These are phyloP conservation scores for Circinella umbellata DNA, from an alignment of 371 early-diverging fungal genomes.

Conservation along the genomic window DNA sequence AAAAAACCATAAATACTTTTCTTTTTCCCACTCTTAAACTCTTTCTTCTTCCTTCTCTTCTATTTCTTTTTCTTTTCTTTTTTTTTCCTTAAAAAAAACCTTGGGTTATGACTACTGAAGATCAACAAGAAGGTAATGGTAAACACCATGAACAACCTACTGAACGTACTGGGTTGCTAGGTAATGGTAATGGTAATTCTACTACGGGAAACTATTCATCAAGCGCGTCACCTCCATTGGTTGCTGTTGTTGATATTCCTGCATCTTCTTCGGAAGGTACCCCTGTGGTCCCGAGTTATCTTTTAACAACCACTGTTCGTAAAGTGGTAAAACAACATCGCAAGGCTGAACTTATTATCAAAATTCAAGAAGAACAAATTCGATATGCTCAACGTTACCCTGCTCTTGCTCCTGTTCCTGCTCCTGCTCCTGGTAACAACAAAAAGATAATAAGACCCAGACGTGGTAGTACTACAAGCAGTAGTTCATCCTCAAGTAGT, in stretches of 20 bases:
- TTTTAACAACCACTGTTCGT: conserved; percentile 35
- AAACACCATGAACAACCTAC: not conserved
- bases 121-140: not conserved
- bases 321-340: conserved; percentile 34
- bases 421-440: conserved; percentile 2
- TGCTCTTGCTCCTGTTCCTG: too few species aligned
- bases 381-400: too few species aligned
- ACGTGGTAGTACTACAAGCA: conserved; percentile 7
- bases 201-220: not conserved
- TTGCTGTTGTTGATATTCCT: conserved; percentile 16
- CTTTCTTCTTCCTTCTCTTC: not conserved
- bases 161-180: conserved; percentile 13
- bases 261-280: conserved; percentile 1
- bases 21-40: not conserved
- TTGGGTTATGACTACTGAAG: conserved; percentile 6
- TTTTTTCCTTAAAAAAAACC: not conserved
- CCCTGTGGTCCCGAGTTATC: conserved; percentile 22
- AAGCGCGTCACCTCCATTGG: conserved; percentile 2
- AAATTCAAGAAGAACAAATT: conserved; percentile 3
- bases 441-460: conserved; percentile 6
- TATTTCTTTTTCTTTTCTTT: not conserved
- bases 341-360: conserved; percentile 13
- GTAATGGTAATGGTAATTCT: conserved; percentile 8
- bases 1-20: too few species aligned
- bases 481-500: conserved; percentile 18